Evolutionary conservation across 129 eudicot species (phyloP).

Genomic region (Helichrysum umbraculigerum): DNA sequence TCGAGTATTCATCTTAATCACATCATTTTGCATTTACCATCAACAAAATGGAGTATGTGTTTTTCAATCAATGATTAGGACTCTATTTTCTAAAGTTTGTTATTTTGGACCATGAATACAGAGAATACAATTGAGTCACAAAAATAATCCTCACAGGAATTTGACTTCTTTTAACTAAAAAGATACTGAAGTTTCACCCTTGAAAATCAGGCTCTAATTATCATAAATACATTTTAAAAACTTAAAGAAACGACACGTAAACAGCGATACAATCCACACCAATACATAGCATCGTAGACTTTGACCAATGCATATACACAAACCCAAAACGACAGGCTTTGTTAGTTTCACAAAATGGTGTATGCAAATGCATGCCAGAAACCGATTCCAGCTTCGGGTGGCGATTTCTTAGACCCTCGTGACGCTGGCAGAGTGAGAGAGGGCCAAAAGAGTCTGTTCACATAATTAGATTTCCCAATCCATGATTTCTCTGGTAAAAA

Average conservation of each 20-base stretch:
- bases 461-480: slow-evolving; percentile 41
- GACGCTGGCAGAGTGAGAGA: slow-evolving; percentile 46
- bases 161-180: slow-evolving; percentile 10
- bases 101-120: no score
- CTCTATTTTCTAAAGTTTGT: no score
- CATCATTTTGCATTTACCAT: no score
- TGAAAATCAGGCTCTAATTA: slow-evolving; percentile 43
- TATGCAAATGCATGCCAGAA: slow-evolving; percentile 52
- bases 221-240: slow-evolving; percentile 29
- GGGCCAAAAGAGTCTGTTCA: slow-evolving; percentile 47
- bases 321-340: slow-evolving; percentile 43
- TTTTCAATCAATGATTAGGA: no score
- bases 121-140: no score
- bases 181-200: slow-evolving; percentile 44
- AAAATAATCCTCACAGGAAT: slow-evolving; percentile 20
- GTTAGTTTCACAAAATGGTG: slow-evolving; percentile 36
- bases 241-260: slow-evolving; percentile 11
- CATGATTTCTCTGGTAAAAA: no score
- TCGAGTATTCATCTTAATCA: no score
- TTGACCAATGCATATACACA: slow-evolving; percentile 40
- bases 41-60: no score
- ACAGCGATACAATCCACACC: slow-evolving; percentile 36
- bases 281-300: slow-evolving; percentile 21
- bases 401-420: slow-evolving; percentile 36
- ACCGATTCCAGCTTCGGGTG: slow-evolving; percentile 60